These are phyloP conservation scores for Cutaneotrichosporon mucoides DNA, from an alignment of 1,284 basidiomycete genomes.

Conservation along the genomic window DNA sequence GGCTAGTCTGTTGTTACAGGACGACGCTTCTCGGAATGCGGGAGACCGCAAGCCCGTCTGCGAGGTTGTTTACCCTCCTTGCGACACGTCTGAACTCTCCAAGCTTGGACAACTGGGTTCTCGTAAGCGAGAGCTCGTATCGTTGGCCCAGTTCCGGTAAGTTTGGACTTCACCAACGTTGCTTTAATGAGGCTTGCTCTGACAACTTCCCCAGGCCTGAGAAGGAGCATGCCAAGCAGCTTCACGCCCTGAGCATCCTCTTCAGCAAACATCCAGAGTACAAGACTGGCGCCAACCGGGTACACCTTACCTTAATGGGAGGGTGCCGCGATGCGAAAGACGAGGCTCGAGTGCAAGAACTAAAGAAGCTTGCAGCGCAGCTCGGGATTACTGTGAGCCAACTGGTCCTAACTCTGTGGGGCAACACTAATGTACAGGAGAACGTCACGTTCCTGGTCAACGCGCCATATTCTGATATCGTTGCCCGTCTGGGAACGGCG, in stretches of 20 bases:
- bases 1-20: constrained; percentile 35
- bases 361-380: constrained; percentile 61
- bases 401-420: background rate
- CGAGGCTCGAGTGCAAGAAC: constrained; percentile 60
- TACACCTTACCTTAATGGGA: constrained; percentile 61
- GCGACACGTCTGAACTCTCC: constrained; percentile 73
- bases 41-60: constrained; percentile 18
- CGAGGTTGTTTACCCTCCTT: constrained; percentile 80
- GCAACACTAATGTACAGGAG: constrained; percentile 50
- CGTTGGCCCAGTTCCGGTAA: constrained; percentile 86
- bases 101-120: constrained; percentile 58
- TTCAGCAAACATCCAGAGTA: constrained; percentile 60
- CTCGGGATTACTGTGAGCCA: constrained; percentile 62
- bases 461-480: constrained; percentile 68
- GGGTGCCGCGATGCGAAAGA: constrained; percentile 76
- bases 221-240: constrained; percentile 84
- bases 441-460: constrained; percentile 79
- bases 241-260: constrained; percentile 65
- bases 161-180: background rate
- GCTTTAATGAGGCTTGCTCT: background rate
- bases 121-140: constrained; percentile 68
- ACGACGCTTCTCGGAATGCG: constrained; percentile 21
- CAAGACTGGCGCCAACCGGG: constrained; percentile 16
- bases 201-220: constrained; percentile 58
- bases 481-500: constrained; percentile 64